phyloP scores from a whole-genome alignment of 805 yeast species.

The Maudiozyma barnettii region DNA sequence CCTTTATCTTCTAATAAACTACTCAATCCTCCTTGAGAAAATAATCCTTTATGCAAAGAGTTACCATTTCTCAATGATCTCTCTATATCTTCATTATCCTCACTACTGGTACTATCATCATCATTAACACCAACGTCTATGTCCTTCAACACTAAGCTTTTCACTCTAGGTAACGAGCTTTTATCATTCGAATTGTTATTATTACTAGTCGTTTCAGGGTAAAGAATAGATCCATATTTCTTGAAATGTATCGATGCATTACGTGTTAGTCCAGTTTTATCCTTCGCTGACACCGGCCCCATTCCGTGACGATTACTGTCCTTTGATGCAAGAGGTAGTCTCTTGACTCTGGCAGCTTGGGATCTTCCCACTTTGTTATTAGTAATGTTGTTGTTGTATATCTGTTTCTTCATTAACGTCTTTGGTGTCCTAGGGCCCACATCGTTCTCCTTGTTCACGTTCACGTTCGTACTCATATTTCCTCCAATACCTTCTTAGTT shows the following conservation, averaged over 20 bases:
- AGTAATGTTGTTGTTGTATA: no score
- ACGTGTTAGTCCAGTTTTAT: not conserved
- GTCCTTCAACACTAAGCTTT: slow-evolving; percentile 26
- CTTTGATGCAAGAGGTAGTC: slow-evolving; percentile 26
- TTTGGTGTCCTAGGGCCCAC: slow-evolving; percentile 19
- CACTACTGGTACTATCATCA: slow-evolving; percentile 14
- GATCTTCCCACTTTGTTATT: not conserved
- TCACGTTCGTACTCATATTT: not conserved
- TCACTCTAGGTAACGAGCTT: slow-evolving; percentile 10
- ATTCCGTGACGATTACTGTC: slow-evolving; percentile 19
- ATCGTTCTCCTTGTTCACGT: not conserved
- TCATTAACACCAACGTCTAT: slow-evolving; percentile 11
- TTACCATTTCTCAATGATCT: not conserved
- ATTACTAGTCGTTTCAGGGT: not conserved
- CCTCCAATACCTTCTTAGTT: not conserved
- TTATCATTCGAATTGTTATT: not conserved
- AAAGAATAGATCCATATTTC: slow-evolving; percentile 23
- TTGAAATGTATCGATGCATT: slow-evolving; percentile 11
- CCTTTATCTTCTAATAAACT: not conserved
- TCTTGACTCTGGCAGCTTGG: not conserved
- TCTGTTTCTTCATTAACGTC: slow-evolving; percentile 12
- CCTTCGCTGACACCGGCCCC: not conserved
- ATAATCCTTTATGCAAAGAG: not conserved
- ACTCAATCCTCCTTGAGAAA: not conserved
- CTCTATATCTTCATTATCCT: slow-evolving; percentile 4